phyloP scores from a whole-genome alignment of 2,329 filamentous ascomycete species.

The Dryadomyces quercivorus region DNA sequence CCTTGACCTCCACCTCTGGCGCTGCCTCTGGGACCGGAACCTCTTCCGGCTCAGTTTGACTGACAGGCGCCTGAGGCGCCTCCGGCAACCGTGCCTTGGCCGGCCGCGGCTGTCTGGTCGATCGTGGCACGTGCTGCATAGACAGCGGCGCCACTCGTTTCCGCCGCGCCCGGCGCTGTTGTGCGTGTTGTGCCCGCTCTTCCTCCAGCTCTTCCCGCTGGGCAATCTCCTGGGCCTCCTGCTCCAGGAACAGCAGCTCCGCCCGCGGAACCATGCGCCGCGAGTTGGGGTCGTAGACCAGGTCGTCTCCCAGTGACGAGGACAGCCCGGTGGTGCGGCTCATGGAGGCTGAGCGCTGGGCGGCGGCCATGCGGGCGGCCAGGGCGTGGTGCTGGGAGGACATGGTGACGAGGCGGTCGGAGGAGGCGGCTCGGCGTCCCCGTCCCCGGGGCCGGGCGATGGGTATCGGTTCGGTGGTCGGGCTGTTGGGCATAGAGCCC shows the following conservation, averaged over 20 bases:
- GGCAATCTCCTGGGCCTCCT: conserved; percentile 25
- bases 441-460: too few relatives aligned
- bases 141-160: too few relatives aligned
- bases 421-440: not conserved
- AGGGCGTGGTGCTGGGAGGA: conserved; percentile 6
- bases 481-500: conserved; percentile 17
- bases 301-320: conserved; percentile 22
- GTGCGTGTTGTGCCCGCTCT: not conserved
- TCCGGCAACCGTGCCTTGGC: too few relatives aligned
- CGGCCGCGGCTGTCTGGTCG: too few relatives aligned
- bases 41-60: too few relatives aligned
- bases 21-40: too few relatives aligned
- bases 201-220: conserved; percentile 22
- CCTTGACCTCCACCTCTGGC: too few relatives aligned
- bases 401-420: not conserved
- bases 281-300: conserved; percentile 56
- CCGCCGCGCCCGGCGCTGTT: conserved; percentile 12
- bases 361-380: conserved; percentile 14
- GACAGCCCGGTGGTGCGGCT: conserved; percentile 14
- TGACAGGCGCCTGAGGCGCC: too few relatives aligned
- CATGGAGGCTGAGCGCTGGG: conserved; percentile 13
- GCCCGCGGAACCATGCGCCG: conserved; percentile 44
- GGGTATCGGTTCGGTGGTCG: not conserved
- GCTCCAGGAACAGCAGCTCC: conserved; percentile 30
- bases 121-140: too few relatives aligned